Percentiles rank a stretch among this genome's conserved stretches.
phyloP scores from a whole-genome alignment of 2,329 filamentous ascomycete species.

The Exophiala viscosa region DNA sequence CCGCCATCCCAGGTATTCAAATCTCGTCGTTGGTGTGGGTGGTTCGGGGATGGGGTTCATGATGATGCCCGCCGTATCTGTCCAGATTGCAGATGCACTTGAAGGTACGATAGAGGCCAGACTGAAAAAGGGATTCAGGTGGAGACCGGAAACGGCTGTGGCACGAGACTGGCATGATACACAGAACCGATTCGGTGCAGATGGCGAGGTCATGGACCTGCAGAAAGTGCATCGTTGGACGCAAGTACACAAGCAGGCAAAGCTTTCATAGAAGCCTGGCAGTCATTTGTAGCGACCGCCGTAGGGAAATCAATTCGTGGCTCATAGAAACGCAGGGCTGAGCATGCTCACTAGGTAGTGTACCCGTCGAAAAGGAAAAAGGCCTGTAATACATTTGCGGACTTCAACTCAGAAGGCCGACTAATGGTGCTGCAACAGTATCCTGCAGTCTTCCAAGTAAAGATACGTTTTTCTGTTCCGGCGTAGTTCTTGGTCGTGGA shows the following conservation, averaged over 20 bases:
- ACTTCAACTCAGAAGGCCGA: no score
- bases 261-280: no score
- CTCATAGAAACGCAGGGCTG: no score
- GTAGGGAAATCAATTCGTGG: no score
- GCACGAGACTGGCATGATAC: conserved; percentile 46
- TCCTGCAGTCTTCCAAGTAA: no score
- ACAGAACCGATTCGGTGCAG: conserved; percentile 48
- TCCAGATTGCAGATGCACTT: conserved; percentile 47
- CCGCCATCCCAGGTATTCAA: conserved; percentile 43
- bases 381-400: no score
- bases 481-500: no score
- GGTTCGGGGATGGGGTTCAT: conserved; percentile 54
- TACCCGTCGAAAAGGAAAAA: no score
- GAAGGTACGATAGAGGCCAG: conserved; percentile 43
- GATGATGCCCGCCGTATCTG: conserved; percentile 50
- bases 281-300: no score
- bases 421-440: no score
- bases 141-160: conserved; percentile 50
- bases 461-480: no score
- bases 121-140: conserved; percentile 44
- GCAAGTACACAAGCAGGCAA: neutral
- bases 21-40: conserved; percentile 48
- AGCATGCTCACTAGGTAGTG: no score
- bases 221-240: conserved; percentile 44
- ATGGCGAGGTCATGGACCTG: conserved; percentile 49